phyloP scores from a whole-genome alignment of 352 stramenopile species.

The Globisporangium nodosum region DNA sequence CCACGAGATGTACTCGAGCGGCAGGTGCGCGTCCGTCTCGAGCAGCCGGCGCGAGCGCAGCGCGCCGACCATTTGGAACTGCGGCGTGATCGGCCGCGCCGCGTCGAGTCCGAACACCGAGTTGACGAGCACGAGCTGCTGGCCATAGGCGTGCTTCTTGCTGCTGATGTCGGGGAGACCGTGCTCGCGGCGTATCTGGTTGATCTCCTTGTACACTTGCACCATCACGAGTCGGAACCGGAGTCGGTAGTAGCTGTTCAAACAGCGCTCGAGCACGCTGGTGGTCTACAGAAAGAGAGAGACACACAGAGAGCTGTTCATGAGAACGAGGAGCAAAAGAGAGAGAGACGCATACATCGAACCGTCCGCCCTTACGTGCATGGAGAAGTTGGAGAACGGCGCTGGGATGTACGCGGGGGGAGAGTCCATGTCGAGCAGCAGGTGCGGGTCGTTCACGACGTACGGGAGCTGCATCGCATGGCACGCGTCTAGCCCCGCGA shows the following conservation, averaged over 20 bases:
- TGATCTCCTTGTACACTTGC: constrained; percentile 59
- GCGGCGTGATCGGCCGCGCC: constrained; percentile 58
- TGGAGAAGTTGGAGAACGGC: constrained; percentile 79
- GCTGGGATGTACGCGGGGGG: constrained; percentile 72
- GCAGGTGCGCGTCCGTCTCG: constrained; percentile 15
- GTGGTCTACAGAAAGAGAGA: constrained; percentile 27
- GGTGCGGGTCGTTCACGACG: constrained; percentile 73
- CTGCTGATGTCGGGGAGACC: constrained; percentile 38
- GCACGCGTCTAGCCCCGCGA: constrained; percentile 68
- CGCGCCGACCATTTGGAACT: constrained; percentile 74
- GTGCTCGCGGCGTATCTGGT: constrained; percentile 44
- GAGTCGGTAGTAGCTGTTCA: constrained; percentile 74
- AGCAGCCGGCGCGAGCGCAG: constrained; percentile 27
- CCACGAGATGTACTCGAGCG: constrained; percentile 29
- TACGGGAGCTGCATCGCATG: constrained; percentile 64
- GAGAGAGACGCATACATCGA: too few species aligned
- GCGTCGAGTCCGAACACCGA: constrained; percentile 82
- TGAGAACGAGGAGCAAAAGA: too few species aligned
- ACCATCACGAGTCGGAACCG: constrained; percentile 65
- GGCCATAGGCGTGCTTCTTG: constrained; percentile 50
- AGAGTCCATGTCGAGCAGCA: constrained; percentile 83
- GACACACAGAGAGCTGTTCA: neutral
- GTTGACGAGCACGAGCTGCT: constrained; percentile 72
- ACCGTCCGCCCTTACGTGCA: constrained; percentile 31
- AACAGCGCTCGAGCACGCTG: constrained; percentile 70